phyloP scores from a whole-genome alignment of 768 basidiomycete genomes.

The Crassisporium funariophilum region DNA sequence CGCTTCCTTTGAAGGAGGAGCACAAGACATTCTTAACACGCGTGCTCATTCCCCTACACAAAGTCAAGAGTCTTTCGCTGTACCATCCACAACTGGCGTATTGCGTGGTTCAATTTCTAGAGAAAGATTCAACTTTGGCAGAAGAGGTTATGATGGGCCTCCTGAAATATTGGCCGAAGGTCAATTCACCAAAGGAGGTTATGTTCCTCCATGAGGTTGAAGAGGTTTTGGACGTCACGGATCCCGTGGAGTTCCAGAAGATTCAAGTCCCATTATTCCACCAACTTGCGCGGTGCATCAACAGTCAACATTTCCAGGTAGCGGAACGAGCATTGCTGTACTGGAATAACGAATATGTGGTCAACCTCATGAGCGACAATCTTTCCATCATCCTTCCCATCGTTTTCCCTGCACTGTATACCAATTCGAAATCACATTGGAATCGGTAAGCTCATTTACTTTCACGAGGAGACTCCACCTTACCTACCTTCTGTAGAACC shows the following conservation, averaged over 20 bases:
- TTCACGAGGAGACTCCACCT: constrained; percentile 2
- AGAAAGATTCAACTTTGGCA: constrained; percentile 90
- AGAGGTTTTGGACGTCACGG: constrained; percentile 97
- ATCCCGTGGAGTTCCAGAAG: constrained; percentile 95
- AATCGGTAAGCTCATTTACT: constrained; percentile 73
- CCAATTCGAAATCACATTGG: constrained; percentile 97
- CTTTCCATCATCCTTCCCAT: constrained; percentile 86
- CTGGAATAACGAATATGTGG: constrained; percentile 99
- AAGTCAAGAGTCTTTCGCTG: constrained; percentile 95
- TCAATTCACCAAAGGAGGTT: constrained; percentile 98
- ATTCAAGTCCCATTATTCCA: constrained; percentile 91
- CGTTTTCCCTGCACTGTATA: constrained; percentile 95
- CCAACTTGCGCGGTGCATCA: constrained; percentile 95
- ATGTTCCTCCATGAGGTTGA: constrained; percentile 99
- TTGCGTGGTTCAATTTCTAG: constrained; percentile 98
- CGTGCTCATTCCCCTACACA: constrained; percentile 93
- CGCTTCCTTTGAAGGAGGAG: constrained; percentile 96
- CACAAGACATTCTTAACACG: constrained; percentile 98
- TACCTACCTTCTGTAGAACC: constrained; percentile 55
- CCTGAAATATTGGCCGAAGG: constrained; percentile 98
- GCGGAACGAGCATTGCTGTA: constrained; percentile 96
- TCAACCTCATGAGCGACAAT: constrained; percentile 99
- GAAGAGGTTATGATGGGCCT: constrained; percentile 96
- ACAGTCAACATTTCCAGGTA: constrained; percentile 99
- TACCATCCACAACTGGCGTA: constrained; percentile 99